Base-by-base conservation (phyloP, 2,329 filamentous ascomycete species). In the Pseudocercospora cruenta region DNA sequence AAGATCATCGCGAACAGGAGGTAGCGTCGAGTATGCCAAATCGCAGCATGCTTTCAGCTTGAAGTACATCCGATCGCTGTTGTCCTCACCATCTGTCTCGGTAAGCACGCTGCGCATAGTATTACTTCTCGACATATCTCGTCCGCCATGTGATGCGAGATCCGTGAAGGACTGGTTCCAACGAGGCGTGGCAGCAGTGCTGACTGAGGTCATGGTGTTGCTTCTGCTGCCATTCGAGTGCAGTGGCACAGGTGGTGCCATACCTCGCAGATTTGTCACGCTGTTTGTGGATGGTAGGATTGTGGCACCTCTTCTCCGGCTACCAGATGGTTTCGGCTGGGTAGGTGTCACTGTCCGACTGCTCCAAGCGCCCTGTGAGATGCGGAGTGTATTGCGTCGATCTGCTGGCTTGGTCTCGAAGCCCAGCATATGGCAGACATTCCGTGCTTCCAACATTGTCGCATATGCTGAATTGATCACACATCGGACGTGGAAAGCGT, bases 1-100 rank as follows among this genome's bases (percentile, higher is more conserved):
- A 67, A 95, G 88, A 68, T 93, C 90, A 59, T 83, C 83, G 67
- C 88, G 88, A 68, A 92, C 88, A 63, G 82, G 82, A 0, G 93
- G 93, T 26, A 97, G 81, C 1, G 88, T 89, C 49, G 87, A 87
- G 70, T 91, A 85, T 28, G 93, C 89, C 58, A 92, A 83, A 58
- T 93, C 91, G 21, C 91, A 90, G 0, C 92, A 91, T 62, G 85
- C 86, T 54, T 90, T 88, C 24, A 97, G 82, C 54, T 91, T 90
- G 36, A 93, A 76, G 80, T 92, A 96, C 22, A 97, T 92, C 67
- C 84, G 87, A 69, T 96, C 94, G 71, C 97, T 97, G 28, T 89
- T 86, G 72, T 96, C 93, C 69, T 96, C 92, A 69, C 93, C 91
- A 55, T 87, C 85, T 58, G 89, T 87, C 59, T 93, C 91, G 9